Evolutionary conservation across 1,284 basidiomycete species (phyloP).

Genomic region (Cryptococcus hybrid): DNA sequence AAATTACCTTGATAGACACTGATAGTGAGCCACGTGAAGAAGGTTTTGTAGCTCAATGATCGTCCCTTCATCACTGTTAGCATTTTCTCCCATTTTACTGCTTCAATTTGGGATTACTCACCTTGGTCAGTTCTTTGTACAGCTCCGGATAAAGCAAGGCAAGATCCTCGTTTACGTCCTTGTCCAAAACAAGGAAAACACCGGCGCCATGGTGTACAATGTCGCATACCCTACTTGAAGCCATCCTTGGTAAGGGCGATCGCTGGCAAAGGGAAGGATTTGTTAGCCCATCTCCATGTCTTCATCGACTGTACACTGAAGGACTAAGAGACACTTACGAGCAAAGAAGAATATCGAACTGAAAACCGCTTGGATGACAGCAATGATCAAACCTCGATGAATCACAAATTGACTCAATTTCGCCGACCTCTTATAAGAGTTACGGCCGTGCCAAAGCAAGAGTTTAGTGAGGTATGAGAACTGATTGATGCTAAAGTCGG

Average conservation of each 20-base stretch:
- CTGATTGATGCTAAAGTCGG: constrained; percentile 96
- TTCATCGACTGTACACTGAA: neutral
- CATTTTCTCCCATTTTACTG: neutral
- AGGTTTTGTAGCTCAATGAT: constrained; percentile 90
- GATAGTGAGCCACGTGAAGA: constrained; percentile 98
- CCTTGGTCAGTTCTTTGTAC: constrained; percentile 97
- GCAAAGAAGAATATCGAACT: constrained; percentile 98
- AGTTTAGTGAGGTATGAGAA: constrained; percentile 95
- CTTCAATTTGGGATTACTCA: constrained; percentile 36
- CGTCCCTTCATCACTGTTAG: constrained; percentile 63
- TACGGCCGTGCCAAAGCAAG: constrained; percentile 82
- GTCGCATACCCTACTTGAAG: constrained; percentile 98
- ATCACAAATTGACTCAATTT: constrained; percentile 99
- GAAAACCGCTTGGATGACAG: constrained; percentile 96
- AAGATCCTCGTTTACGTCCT: constrained; percentile 93
- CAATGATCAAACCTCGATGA: constrained; percentile 96
- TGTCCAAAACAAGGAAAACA: constrained; percentile 96
- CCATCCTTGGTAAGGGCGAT: constrained; percentile 99
- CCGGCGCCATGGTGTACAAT: constrained; percentile 97
- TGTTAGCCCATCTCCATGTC: neutral
- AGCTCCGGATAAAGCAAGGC: constrained; percentile 95
- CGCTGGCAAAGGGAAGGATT: constrained; percentile 43
- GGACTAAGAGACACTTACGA: constrained; percentile 49
- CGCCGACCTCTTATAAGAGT: constrained; percentile 96
- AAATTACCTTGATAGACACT: constrained; percentile 87